Evolutionary conservation across 2,329 filamentous ascomycete genomes (phyloP), one percentile per base, ranked within the genome.

Genomic region (Phialophora verrucosa): DNA sequence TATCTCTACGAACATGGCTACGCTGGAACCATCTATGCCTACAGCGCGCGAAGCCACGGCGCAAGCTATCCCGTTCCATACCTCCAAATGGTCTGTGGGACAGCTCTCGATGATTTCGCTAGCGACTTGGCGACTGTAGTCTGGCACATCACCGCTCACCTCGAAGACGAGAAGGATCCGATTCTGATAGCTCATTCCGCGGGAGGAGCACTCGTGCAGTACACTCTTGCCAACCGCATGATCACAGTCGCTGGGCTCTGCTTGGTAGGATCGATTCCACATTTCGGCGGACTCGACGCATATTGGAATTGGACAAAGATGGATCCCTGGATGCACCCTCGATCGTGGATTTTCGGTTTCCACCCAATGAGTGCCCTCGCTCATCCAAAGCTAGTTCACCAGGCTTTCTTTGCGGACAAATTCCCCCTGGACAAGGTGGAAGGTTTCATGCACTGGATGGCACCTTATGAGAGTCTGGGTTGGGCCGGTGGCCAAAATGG

Each of bases 301-400:
- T 51, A 29, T 51, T 51, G 49, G 49, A 51, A 51, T 27, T 51
- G 49, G 49, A 27, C 49, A 23, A 51, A 51, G 6, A 51, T 51
- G 49, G 49, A 51, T 51, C 49, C 49, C 14, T 51, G 49, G 49
- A 51, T 51, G 49, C 49, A 51, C 23, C 20, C 49, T 14, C 20
- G 49, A 23, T 51, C 49, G 14, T 51, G 8, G 49, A 23, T 29
- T 4, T 23, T 51, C 20, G 49, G 49, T 10, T 27, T 51, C 20
- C 49, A 51, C 23, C 49, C 49, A 11, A 51, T 14, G 49, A 25
- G 20, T 51, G 49, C 10, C 8, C 49, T 51, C 4, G 49, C 25
- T 20, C 49, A 51, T 51, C 49, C 49, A 25, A 23, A 51, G 14
- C 25, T 51, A 10, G 49, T 51, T 20, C 49, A 23, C 12, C 49